A percentile compares a stretch with the other conserved stretches of the same genome.
Evolutionary conservation across 768 basidiomycete genomes (phyloP).

Genomic region (Pisolithus microcarpus): DNA sequence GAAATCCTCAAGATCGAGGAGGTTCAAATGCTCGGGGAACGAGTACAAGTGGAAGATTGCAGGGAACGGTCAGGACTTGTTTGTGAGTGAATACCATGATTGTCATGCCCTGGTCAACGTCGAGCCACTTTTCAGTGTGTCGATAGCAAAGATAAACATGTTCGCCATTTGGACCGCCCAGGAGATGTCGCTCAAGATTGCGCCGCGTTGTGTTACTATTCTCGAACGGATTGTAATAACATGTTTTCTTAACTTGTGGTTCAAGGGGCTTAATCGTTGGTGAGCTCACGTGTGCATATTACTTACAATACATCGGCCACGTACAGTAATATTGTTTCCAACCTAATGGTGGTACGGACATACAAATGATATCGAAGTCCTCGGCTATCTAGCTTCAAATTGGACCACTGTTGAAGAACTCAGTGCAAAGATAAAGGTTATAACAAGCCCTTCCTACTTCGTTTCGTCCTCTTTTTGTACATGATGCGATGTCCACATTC

Average conservation of each 20-base stretch:
- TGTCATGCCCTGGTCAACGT: neutral
- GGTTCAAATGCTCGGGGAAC: conserved; percentile 42
- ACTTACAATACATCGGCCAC: neutral
- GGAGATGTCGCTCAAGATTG: conserved; percentile 33
- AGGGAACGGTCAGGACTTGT: conserved; percentile 37
- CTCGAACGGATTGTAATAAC: conserved; percentile 49
- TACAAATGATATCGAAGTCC: conserved; percentile 1
- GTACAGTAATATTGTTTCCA: neutral
- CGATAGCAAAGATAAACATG: conserved; percentile 40
- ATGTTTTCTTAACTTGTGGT: conserved; percentile 47
- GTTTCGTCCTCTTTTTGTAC: conserved; percentile 94
- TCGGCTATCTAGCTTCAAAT: conserved; percentile 26
- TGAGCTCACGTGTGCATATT: conserved; percentile 13
- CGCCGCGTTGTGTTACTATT: conserved; percentile 31
- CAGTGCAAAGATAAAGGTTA: neutral
- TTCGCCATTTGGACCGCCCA: conserved; percentile 43
- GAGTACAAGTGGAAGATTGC: conserved; percentile 55
- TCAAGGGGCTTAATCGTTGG: conserved; percentile 38
- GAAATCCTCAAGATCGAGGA: conserved; percentile 36
- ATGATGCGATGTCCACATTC: conserved; percentile 98
- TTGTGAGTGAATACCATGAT: conserved; percentile 29
- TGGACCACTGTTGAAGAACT: conserved; percentile 23
- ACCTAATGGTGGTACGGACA: neutral
- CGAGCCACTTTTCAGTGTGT: conserved; percentile 35
- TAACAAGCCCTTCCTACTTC: conserved; percentile 56